Conservation (phyloP, 139 green algal species). For the Chloropicon primus region DNA sequence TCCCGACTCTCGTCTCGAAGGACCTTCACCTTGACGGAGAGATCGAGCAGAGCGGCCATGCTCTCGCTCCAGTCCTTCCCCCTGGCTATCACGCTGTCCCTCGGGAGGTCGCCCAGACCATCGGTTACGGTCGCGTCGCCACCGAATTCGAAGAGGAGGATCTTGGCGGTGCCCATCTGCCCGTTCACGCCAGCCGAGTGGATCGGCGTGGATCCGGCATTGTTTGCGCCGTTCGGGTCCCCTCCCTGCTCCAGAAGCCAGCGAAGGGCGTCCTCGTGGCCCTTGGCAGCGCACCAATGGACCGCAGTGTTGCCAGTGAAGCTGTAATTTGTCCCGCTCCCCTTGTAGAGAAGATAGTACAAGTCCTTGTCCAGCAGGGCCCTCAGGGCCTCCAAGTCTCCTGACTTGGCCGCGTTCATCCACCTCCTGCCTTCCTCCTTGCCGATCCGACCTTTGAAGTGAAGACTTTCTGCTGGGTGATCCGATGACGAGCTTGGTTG, state of each 20-base stretch:
- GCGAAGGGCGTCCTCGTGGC: constrained; percentile 15
- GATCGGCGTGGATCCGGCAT: constrained; percentile 27
- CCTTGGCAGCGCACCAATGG: constrained; percentile 40
- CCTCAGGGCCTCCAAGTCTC: background rate
- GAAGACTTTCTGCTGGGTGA: too few relatives aligned
- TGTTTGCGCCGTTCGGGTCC: constrained; percentile 19
- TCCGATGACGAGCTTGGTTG: too few relatives aligned
- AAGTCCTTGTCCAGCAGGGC: background rate
- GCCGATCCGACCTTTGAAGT: background rate
- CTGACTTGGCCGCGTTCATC: background rate
- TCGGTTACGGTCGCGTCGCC: constrained; percentile 19
- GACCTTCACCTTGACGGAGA: background rate
- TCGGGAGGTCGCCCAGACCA: constrained; percentile 18
- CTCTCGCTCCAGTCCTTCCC: background rate
- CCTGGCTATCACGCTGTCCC: constrained; percentile 13
- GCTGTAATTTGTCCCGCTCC: constrained; percentile 37
- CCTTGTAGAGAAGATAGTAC: constrained; percentile 25
- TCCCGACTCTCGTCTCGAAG: background rate
- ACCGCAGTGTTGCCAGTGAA: constrained; percentile 40
- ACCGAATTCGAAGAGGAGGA: constrained; percentile 21
- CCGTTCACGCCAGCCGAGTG: constrained; percentile 31
- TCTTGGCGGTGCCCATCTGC: constrained; percentile 3
- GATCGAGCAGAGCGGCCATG: background rate
- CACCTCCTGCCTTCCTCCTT: background rate
- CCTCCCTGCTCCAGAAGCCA: constrained; percentile 37